Percentiles rank a stretch among this genome's conserved stretches.
phyloP scores from a whole-genome alignment of 2,329 filamentous ascomycete genomes.

The Bipolaris gigantea region DNA sequence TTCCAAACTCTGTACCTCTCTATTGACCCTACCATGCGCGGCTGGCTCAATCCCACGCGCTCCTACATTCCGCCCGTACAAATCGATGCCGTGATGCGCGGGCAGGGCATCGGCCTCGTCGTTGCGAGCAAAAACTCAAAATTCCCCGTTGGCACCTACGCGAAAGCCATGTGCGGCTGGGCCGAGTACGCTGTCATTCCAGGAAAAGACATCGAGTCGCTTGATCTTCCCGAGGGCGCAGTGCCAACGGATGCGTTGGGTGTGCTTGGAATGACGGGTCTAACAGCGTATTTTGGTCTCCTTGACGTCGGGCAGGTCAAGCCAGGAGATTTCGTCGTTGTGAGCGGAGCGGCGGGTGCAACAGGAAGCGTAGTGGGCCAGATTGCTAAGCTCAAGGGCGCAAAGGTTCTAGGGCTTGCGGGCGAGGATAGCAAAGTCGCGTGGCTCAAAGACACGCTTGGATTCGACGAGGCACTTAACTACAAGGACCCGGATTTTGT shows the following conservation, averaged over 20 bases:
- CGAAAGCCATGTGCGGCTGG: constrained; percentile 63
- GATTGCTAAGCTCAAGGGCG: constrained; percentile 72
- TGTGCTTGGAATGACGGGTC: constrained; percentile 63
- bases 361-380: constrained; percentile 77
- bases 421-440: constrained; percentile 57
- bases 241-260: constrained; percentile 58
- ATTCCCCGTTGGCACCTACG: constrained; percentile 61
- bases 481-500: constrained; percentile 56
- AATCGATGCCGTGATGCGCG: constrained; percentile 70
- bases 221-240: constrained; percentile 52
- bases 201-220: constrained; percentile 53
- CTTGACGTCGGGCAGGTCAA: constrained; percentile 68
- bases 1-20: constrained; percentile 64
- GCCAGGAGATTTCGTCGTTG: constrained; percentile 72
- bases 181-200: constrained; percentile 64
- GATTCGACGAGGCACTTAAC: constrained; percentile 59
- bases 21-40: constrained; percentile 75
- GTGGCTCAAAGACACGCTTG: constrained; percentile 58
- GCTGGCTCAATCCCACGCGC: constrained; percentile 62
- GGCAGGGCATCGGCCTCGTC: constrained; percentile 62
- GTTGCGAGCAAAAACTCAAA: constrained; percentile 61
- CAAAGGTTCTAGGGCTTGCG: constrained; percentile 55
- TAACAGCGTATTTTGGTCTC: constrained; percentile 79
- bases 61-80: constrained; percentile 71
- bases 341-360: constrained; percentile 76